These are phyloP conservation scores for Rhizopus microsporus DNA, from an alignment of 371 early-diverging fungal genomes.

Conservation along the genomic window DNA sequence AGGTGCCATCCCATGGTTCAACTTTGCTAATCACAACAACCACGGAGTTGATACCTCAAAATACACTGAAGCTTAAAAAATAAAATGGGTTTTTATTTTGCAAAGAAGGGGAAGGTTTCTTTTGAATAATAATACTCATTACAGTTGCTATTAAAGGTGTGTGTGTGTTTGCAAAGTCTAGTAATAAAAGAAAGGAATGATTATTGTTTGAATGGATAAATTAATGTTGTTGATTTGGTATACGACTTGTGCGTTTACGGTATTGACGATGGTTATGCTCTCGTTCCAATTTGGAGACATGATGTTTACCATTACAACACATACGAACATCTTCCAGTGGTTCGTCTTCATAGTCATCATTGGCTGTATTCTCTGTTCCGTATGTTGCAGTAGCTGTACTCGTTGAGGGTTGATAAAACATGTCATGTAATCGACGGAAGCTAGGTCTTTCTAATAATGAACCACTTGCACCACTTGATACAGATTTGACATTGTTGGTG, in stretches of 20 bases:
- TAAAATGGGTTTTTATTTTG: background rate
- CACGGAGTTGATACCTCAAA: slow-evolving; percentile 71
- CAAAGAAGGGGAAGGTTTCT: background rate
- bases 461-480: slow-evolving; percentile 17
- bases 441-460: slow-evolving; percentile 34
- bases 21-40: slow-evolving; percentile 80
- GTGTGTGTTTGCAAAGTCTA: background rate
- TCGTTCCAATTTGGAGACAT: slow-evolving; percentile 49
- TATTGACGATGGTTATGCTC: slow-evolving; percentile 32
- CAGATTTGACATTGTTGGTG: slow-evolving; percentile 10
- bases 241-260: slow-evolving; percentile 25
- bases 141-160: background rate
- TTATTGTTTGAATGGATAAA: background rate
- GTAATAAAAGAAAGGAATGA: background rate
- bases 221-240: slow-evolving; percentile 3
- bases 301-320: slow-evolving; percentile 61
- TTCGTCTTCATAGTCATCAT: slow-evolving; percentile 35
- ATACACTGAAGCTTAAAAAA: slow-evolving; percentile 31
- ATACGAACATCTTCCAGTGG: slow-evolving; percentile 53
- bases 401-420: slow-evolving; percentile 22
- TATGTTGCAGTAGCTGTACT: slow-evolving; percentile 7
- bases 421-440: slow-evolving; percentile 34
- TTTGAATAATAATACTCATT: background rate
- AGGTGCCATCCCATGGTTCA: slow-evolving; percentile 79
- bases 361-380: slow-evolving; percentile 7